Evolutionary conservation across 2,329 filamentous ascomycete genomes (phyloP).

Genomic region (Cladosporium cucumerinum): DNA sequence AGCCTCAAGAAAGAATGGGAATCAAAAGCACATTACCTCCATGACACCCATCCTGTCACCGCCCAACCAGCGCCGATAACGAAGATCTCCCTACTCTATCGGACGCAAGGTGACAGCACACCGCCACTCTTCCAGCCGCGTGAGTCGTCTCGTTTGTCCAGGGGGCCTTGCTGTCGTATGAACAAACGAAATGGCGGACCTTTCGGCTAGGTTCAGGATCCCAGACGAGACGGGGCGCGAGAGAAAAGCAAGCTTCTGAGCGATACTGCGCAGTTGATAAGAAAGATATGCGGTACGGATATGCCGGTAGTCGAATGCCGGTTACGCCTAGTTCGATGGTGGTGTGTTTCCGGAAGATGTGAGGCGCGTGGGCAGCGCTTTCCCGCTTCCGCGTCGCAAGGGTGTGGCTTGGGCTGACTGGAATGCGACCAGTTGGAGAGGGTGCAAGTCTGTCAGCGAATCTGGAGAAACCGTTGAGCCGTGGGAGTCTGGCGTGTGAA

Average conservation of each 20-base stretch:
- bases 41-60: slow-evolving; percentile 18
- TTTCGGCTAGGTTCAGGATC: slow-evolving; percentile 1
- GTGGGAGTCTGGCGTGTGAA: neutral
- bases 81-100: slow-evolving; percentile 8
- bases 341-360: slow-evolving; percentile 12
- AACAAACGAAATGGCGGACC: slow-evolving; percentile 15
- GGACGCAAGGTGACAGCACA: slow-evolving; percentile 14
- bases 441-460: neutral
- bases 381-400: slow-evolving; percentile 15
- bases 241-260: slow-evolving; percentile 13
- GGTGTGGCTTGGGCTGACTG: neutral
- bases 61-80: slow-evolving; percentile 4
- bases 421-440: slow-evolving; percentile 1
- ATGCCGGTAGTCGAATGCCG: slow-evolving; percentile 12
- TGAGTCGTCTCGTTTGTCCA: slow-evolving; percentile 12
- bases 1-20: slow-evolving; percentile 1
- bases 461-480: neutral
- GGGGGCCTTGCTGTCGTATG: slow-evolving; percentile 9
- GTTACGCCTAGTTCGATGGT: slow-evolving; percentile 6
- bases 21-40: slow-evolving; percentile 20
- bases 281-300: slow-evolving; percentile 10
- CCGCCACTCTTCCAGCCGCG: slow-evolving; percentile 12
- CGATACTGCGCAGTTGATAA: slow-evolving; percentile 14
- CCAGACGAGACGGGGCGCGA: slow-evolving; percentile 12
- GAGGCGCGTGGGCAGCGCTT: slow-evolving; percentile 5